A percentile compares a stretch with the other conserved stretches of the same genome.
Evolutionary conservation across 371 early-diverging fungal genomes (phyloP).

Genomic region (Dichotomocladium elegans): DNA sequence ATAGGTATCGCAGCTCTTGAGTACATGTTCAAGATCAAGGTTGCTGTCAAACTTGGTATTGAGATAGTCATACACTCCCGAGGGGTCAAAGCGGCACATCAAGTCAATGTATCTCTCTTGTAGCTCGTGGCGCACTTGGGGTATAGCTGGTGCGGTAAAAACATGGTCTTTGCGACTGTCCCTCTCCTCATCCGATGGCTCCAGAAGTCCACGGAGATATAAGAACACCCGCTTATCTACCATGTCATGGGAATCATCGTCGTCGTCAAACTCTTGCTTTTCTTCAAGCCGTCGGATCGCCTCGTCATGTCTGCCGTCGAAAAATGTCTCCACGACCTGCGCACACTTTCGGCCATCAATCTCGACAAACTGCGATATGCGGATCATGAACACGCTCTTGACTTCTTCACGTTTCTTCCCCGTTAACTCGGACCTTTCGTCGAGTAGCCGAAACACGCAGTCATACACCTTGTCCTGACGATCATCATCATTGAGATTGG

Average conservation of each 20-base stretch:
- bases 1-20: conserved; percentile 52
- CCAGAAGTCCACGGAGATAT: conserved; percentile 68
- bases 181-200: conserved; percentile 24
- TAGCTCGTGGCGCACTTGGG: conserved; percentile 16
- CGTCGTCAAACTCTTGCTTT: conserved; percentile 50
- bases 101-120: conserved; percentile 70
- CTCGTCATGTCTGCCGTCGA: conserved; percentile 59
- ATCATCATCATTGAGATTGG: conserved; percentile 66
- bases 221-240: conserved; percentile 56
- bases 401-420: conserved; percentile 55
- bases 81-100: conserved; percentile 66
- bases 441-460: conserved; percentile 53
- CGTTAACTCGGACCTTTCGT: conserved; percentile 39
- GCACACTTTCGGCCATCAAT: conserved; percentile 68
- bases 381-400: conserved; percentile 55
- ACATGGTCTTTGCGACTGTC: not conserved
- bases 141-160: not conserved
- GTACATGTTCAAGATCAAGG: conserved; percentile 54
- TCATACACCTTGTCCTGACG: conserved; percentile 55
- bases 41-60: conserved; percentile 55
- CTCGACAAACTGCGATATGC: conserved; percentile 65
- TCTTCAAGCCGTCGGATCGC: conserved; percentile 55
- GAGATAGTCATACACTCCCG: conserved; percentile 61
- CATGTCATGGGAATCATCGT: conserved; percentile 35
- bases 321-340: conserved; percentile 51